These are phyloP conservation scores for Euphorbia celastroides DNA, from an alignment of 441 rosid genomes.

Conservation along the genomic window DNA sequence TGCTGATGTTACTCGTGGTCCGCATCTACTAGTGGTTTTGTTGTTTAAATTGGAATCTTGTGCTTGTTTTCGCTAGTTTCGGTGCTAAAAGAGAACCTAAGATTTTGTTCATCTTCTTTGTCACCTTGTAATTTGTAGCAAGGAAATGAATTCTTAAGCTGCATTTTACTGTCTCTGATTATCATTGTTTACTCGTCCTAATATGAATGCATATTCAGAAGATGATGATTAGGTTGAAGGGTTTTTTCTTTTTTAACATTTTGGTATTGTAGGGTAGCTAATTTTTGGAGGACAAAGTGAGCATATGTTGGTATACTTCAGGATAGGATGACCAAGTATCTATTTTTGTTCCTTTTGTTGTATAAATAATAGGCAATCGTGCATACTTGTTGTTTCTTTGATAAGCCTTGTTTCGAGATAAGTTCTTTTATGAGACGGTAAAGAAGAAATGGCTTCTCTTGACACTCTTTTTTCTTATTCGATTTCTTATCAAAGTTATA, in stretches of 20 bases:
- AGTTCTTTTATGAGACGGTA: not conserved
- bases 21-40: constrained; percentile 97
- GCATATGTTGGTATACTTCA: constrained; percentile 13
- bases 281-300: constrained; percentile 12
- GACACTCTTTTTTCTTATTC: too few relatives aligned
- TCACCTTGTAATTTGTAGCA: not conserved
- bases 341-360: constrained; percentile 22
- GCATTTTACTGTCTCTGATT: not conserved
- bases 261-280: constrained; percentile 6
- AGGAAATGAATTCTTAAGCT: not conserved
- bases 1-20: constrained; percentile 78
- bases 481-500: too few relatives aligned
- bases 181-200: not conserved
- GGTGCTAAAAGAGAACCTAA: too few relatives aligned
- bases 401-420: not conserved
- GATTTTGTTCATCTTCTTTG: too few relatives aligned
- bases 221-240: constrained; percentile 65
- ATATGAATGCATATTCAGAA: constrained; percentile 67
- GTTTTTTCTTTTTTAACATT: constrained; percentile 8
- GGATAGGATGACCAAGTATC: constrained; percentile 20
- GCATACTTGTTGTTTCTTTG: constrained; percentile 26
- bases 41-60: not conserved
- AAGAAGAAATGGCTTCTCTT: not conserved
- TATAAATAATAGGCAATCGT: constrained; percentile 33
- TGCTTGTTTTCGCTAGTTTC: not conserved